Evolutionary conservation across 2,329 filamentous ascomycete genomes (phyloP), one percentile per base, ranked within the genome.

Genomic region (Pochonia chlamydosporia): DNA sequence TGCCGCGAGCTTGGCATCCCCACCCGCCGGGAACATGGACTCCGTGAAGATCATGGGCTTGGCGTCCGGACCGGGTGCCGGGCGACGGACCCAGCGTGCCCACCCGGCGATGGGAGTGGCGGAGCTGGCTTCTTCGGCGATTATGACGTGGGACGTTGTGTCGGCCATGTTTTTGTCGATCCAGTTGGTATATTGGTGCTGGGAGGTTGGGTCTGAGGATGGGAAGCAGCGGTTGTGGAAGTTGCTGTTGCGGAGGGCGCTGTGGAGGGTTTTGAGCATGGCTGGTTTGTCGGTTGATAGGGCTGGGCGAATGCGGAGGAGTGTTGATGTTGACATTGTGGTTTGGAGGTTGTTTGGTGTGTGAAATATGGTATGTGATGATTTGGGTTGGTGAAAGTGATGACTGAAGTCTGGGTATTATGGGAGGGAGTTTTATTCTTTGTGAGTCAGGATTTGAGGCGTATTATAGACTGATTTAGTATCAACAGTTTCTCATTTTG

Each of bases 261-360:
- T 55, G 43, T 59, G 53, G 44, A 58, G 53, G 50, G 65, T 56
- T 10, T 52, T 46, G 26, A 62, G 46, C 49, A 71, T 57, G n/a
- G 47, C 48, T 5, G 59, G 52, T 28, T 63, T 51, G 50, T 71
- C 67, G 5, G 52, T 44, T 3, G 58, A 49, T 1, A 58, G 67
- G 36, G 69, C 74, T 28, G 62, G 60, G 25, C 72, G 70, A 47
- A 75, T 46, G 16, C 28, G 37, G 4, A 46, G 10, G 8, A 8
- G n/a, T 5, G 43, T 7, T 26, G 35, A n/a, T n/a, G n/a, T n/a
- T 13, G 43, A 46, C 43, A 6, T 11, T 18, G 18, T 14, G 31
- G 18, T 23, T 11, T 16, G 33, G 9, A 10, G 7, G 9, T 16
- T 37, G 16, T 16, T 37, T 7, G 18, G 33, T 37, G 16, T 7